A percentile compares a stretch with the other conserved stretches of the same genome.
phyloP scores from a whole-genome alignment of 169 alveolate genomes.

The Perkinsus olseni region DNA sequence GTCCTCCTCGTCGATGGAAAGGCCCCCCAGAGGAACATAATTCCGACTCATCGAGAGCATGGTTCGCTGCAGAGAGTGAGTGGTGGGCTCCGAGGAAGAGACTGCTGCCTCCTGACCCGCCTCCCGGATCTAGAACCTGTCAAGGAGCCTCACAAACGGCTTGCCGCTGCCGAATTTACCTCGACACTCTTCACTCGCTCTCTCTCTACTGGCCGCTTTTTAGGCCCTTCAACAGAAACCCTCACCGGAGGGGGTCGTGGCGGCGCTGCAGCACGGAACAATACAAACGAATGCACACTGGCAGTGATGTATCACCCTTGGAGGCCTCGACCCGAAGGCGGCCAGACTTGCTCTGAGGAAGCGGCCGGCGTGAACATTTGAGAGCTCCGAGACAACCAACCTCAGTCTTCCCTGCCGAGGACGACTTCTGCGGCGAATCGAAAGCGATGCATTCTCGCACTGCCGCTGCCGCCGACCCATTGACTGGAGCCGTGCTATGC shows the following conservation, averaged over 20 bases:
- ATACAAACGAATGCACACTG: too few relatives aligned
- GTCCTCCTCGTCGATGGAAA: not conserved
- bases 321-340: too few relatives aligned
- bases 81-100: not conserved
- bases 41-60: not conserved
- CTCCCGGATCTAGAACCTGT: not conserved
- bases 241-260: not conserved
- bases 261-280: not conserved
- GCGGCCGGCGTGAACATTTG: too few relatives aligned
- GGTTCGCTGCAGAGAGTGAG: not conserved
- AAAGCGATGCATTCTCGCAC: not conserved
- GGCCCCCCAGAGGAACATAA: not conserved
- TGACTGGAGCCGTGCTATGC: not conserved
- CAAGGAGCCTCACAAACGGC: not conserved
- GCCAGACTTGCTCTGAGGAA: too few relatives aligned
- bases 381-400: not conserved
- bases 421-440: not conserved
- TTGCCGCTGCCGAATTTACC: not conserved
- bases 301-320: too few relatives aligned
- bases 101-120: not conserved
- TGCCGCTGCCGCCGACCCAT: not conserved
- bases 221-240: not conserved
- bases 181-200: not conserved
- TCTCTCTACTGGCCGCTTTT: not conserved
- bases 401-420: not conserved